Percentiles rank a stretch among this genome's conserved stretches.
These are phyloP conservation scores for Przewalskia tangutica DNA, from an alignment of 257 asterid genomes.

Conservation along the genomic window DNA sequence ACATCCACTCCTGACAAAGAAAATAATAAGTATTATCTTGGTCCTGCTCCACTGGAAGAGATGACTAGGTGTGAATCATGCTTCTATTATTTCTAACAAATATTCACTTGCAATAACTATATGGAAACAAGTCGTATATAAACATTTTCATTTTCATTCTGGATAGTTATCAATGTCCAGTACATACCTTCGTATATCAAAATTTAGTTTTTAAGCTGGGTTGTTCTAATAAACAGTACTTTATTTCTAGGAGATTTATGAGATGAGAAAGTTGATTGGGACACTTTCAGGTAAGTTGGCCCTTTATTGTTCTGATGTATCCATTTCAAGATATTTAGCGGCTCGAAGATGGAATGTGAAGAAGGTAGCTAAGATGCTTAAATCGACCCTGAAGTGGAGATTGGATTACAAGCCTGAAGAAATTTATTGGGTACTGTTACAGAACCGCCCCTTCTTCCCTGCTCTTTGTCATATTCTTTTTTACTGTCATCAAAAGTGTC, in stretches of 20 bases:
- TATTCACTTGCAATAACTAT: too few relatives aligned
- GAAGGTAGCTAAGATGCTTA: conserved; percentile 88
- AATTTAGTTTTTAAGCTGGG: too few relatives aligned
- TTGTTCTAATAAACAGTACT: not conserved
- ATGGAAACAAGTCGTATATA: too few relatives aligned
- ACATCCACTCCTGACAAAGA: too few relatives aligned
- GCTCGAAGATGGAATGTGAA: conserved; percentile 86
- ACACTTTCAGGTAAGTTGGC: conserved; percentile 58
- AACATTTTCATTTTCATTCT: too few relatives aligned
- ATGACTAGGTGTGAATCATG: conserved; percentile 2
- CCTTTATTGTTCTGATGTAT: conserved; percentile 57
- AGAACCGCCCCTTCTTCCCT: not conserved
- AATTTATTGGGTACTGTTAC: conserved; percentile 59
- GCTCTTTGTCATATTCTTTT: not conserved
- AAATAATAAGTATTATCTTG: conserved; percentile 73
- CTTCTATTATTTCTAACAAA: not conserved
- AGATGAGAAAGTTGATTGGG: conserved; percentile 59
- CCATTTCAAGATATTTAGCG: conserved; percentile 58
- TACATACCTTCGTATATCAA: too few relatives aligned
- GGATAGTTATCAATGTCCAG: too few relatives aligned
- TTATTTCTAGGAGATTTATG: conserved; percentile 46
- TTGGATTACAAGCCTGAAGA: conserved; percentile 67
- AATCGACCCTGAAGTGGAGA: conserved; percentile 77
- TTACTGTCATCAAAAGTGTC: not conserved
- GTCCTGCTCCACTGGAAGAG: conserved; percentile 88